Percentiles rank a stretch among this genome's conserved stretches.
These are phyloP conservation scores for Lactifluus pinguis DNA, from an alignment of 768 basidiomycete species.

Conservation along the genomic window DNA sequence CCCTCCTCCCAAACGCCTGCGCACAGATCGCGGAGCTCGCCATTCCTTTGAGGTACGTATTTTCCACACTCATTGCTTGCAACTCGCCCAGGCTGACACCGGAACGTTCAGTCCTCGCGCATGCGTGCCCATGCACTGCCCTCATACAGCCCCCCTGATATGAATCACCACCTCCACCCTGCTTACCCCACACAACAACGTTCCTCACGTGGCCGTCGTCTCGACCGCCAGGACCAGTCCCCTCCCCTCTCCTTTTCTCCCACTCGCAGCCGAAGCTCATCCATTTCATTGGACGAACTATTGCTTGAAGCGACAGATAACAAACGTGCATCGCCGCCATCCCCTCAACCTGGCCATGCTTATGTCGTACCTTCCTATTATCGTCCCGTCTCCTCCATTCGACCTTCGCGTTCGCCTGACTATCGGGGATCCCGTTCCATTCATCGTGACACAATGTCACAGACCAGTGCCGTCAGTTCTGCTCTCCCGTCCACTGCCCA, in stretches of 20 bases:
- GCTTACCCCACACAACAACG: conserved; percentile 20
- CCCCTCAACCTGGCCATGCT: conserved; percentile 21
- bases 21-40: conserved; percentile 32
- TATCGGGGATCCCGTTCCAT: conserved; percentile 5
- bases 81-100: neutral
- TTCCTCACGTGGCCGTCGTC: conserved; percentile 22
- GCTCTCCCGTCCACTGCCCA: conserved; percentile 19
- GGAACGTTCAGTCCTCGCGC: conserved; percentile 18
- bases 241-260: conserved; percentile 28
- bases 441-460: conserved; percentile 7
- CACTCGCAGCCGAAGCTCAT: conserved; percentile 29
- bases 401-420: conserved; percentile 10
- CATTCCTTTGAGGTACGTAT: conserved; percentile 25
- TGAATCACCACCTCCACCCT: conserved; percentile 22
- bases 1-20: conserved; percentile 43
- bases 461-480: neutral
- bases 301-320: conserved; percentile 36
- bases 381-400: conserved; percentile 12
- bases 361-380: conserved; percentile 24
- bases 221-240: conserved; percentile 14
- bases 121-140: conserved; percentile 20
- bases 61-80: neutral
- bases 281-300: conserved; percentile 38
- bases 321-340: conserved; percentile 24
- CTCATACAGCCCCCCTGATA: conserved; percentile 17